Evolutionary conservation across 352 stramenopile species (phyloP), one percentile per base, ranked within the genome.

Genomic region (Thalassiosira mediterranea): DNA sequence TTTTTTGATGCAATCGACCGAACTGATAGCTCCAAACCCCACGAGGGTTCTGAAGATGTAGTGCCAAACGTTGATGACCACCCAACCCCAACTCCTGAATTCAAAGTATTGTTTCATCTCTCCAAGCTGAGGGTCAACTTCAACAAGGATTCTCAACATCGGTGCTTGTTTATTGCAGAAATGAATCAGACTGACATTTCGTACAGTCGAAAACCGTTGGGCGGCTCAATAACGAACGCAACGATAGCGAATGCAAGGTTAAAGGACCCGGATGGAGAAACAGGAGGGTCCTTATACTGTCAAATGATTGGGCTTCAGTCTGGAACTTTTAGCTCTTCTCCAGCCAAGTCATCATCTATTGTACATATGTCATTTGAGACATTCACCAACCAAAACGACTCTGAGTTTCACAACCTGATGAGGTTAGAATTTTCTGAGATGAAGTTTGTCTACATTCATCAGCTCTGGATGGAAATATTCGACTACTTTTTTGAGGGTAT

Each of bases 401-500:
- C 25, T 29, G 60, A 71, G 13, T 77, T 52, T 38, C 46, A 77
- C 29, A 77, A 77, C 38, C n/a, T 77, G 37, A 77, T 77, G 68
- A 70, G 64, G 23, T 5, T 75, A 28, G 21, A 66, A 4, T 77
- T 77, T 57, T 77, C 68, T 26, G 44, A 64, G 3, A 90, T 90
- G 83, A 72, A 72, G 61, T 89, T 92, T 79, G 87, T 92, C 0
- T 88, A 88, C 37, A 58, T 90, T 1, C 71, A 90, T 47, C 87
- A 92, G 47, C 61, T 92, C 8, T 91, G 81, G 84, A 77, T 91
- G 21, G 88, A 93, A 71, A 83, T 93, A 17, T 83, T 90, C 34
- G 88, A 93, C 47, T 93, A 91, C 58, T 91, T 91, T 62, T 93
- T 93, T 56, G 73, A 90, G 52, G 88, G 83, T 11, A 81, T 93